Base-by-base conservation (phyloP, 1,139 yeast species). In the Casaregolazyma lundiana region DNA sequence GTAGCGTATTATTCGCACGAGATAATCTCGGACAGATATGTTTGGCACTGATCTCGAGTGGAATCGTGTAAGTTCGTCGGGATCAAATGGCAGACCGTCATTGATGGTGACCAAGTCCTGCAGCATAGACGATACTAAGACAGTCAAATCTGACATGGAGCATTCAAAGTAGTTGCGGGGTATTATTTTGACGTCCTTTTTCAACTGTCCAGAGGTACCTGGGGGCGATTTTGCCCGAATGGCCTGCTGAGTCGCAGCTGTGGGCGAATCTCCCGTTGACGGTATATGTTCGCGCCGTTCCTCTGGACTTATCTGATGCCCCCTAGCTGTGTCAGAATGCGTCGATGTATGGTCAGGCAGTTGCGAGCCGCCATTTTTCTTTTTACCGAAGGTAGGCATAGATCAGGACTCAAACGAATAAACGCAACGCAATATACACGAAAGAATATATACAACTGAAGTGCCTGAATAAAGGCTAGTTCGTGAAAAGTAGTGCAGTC, bases 31-130 rank as follows among this genome's bases (percentile, higher is more conserved):
- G 6, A 89, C 78, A 1, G 96, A 83, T 41, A 92, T 92, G 18
- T 78, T 77, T 0, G 98, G 97, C 1, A 97, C 96, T 0, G 94
- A 81, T 52, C 97, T 62, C 4, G 97, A 89, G 64, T 92, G 98
- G 63, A 90, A 92, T 54, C 97, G 73, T 0, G 98, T 92, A 44
- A 92, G 71, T 39, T 71, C 65, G 18, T 70, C 67, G 9, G 68
- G 61, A 30, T 66, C 67, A 46, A 69, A 68, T 18, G 74, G 73
- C 15, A 69, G 60, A n/a, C 64, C 61, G 61, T 88, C 95, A 62
- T 88, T 88, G 43, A 85, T 70, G 19, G 71, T 67, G 29, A 86
- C 84, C 24, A 88, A 70, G 41, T 85, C 84, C 45, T 78, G 76
- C 32, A 92, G 69, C 95, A 90, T 88, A 47, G 96, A 70, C 1